These are phyloP conservation scores for Pelargonium australe DNA, from an alignment of 441 rosid genomes.

Conservation along the genomic window DNA sequence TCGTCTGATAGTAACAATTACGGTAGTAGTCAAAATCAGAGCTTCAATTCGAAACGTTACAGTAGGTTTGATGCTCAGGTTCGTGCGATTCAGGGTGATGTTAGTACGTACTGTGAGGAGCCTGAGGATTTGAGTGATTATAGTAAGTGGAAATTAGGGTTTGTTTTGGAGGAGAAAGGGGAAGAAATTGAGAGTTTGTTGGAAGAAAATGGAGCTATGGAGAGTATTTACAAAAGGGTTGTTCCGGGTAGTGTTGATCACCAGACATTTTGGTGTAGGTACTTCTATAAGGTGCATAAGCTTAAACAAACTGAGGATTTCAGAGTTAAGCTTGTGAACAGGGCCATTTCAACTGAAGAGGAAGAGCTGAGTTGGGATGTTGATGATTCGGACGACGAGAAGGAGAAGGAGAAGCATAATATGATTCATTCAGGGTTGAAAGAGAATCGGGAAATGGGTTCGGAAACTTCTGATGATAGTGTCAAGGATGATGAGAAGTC, in stretches of 20 bases:
- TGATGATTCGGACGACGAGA: conserved; percentile 44
- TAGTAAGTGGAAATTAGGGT: conserved; percentile 45
- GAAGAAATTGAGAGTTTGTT: conserved; percentile 39
- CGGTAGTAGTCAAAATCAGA: conserved; percentile 22
- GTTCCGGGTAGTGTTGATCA: conserved; percentile 45
- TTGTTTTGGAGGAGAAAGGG: conserved; percentile 26
- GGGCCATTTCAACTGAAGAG: conserved; percentile 53
- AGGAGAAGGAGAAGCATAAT: conserved; percentile 13
- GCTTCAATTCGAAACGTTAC: conserved; percentile 36
- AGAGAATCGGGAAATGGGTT: conserved; percentile 17
- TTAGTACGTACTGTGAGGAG: conserved; percentile 43
- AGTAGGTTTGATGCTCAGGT: conserved; percentile 64
- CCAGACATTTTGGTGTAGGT: conserved; percentile 55
- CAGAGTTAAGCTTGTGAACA: conserved; percentile 60
- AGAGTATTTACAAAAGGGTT: conserved; percentile 35
- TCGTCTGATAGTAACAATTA: conserved; percentile 18
- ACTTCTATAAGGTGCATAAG: conserved; percentile 53
- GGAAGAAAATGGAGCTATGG: conserved; percentile 44
- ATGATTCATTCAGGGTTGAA: conserved; percentile 19
- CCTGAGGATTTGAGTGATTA: conserved; percentile 58
- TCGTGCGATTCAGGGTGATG: conserved; percentile 44
- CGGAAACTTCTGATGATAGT: not conserved
- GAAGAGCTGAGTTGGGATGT: conserved; percentile 71
- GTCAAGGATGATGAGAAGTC: not conserved
- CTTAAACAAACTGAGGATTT: conserved; percentile 56